Conservation (phyloP, 306 rosid genomes). For the Quercus gilva region DNA sequence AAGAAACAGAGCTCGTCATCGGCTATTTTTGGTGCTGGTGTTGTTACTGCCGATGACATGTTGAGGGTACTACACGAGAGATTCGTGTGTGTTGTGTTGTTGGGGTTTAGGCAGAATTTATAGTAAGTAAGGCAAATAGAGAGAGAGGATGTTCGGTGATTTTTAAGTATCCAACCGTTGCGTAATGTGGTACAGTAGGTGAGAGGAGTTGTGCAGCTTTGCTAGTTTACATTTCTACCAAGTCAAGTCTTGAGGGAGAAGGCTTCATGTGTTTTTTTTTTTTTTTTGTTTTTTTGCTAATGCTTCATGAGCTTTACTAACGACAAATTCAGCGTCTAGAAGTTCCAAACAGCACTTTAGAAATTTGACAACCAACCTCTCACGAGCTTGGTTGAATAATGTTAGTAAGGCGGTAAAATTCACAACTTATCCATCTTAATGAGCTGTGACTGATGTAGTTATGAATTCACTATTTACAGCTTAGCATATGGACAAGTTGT, state of each 20-base stretch:
- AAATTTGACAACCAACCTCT: too few species aligned
- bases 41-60: conserved; percentile 18
- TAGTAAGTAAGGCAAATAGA: not conserved
- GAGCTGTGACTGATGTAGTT: too few species aligned
- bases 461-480: too few species aligned
- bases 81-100: conserved; percentile 2
- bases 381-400: too few species aligned
- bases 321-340: too few species aligned
- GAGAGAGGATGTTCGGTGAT: conserved; percentile 29
- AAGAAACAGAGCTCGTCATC: conserved; percentile 32
- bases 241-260: not conserved
- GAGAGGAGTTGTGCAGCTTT: conserved; percentile 20
- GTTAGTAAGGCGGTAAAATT: too few species aligned
- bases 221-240: conserved; percentile 4
- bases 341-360: too few species aligned
- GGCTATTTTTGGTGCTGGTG: not conserved
- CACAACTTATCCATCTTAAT: too few species aligned
- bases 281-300: too few species aligned
- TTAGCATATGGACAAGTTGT: rapidly evolving
- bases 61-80: conserved; percentile 20
- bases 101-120: conserved; percentile 15
- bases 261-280: not conserved
- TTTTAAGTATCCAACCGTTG: conserved; percentile 25
- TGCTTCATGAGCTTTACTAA: too few species aligned
- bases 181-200: conserved; percentile 19